Base-by-base conservation (phyloP, 1,284 basidiomycete genomes). In the Cerrena zonata region DNA sequence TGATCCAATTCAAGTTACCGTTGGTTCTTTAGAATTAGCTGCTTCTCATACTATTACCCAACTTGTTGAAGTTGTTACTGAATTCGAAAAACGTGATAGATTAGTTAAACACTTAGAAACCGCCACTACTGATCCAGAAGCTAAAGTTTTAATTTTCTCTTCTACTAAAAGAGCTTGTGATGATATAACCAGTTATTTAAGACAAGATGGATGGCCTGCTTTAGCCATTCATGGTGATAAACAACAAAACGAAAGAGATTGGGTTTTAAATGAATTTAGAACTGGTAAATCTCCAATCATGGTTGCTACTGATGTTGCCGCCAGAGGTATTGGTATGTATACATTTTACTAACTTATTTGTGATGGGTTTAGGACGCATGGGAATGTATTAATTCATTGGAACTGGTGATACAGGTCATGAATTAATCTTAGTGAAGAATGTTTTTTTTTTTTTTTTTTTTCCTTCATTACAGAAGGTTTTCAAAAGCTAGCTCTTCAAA, bases 181-280 rank as follows among this genome's bases (percentile, higher is more conserved):
- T 66, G 95, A 99, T 61, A 89, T 99, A 61, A 99, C 95, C 42
- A 99, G 98, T 74, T 94, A 94, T 70, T 76, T 97, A 47, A 87
- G 94, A 60, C 89, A 91, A 77, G 94, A 99, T 66, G 95, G 95
- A 24, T 99, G 95, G 95, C 95, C 95, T 25, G 94, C 95, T 11
- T 78, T 99, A 47, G 95, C 95, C 55, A 99, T 99, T 63, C 95
- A 99, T 70, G 95, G 95, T 67, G 95, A 99, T 77, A 97, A 97
- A 73, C 89, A 92, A 74, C 90, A 95, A 89, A 88, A 68, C 59
- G 94, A 97, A 74, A 92, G 95, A 77, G 95, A 99, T 69, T 99
- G 96, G 95, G 95, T 99, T 45, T 77, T 99, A 48, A 79, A 87
- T 69, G 96, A 99, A 74, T 99, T 99, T 82, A 98, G 98, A 77